Base-by-base conservation (phyloP, 202 grass and related monocot species). In the Musa balbisiana region DNA sequence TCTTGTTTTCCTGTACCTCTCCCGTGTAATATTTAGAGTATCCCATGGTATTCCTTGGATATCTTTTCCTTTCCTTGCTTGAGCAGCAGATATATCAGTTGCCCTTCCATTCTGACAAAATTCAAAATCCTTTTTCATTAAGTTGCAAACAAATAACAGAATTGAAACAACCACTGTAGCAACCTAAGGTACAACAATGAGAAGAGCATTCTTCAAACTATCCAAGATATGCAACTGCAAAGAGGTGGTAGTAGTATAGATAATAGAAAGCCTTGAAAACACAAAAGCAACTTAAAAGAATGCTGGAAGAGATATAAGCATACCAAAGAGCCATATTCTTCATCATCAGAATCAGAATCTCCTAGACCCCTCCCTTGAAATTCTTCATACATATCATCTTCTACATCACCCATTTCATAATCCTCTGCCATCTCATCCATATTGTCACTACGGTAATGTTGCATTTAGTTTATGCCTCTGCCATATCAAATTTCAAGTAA, bases 21-120 rank as follows among this genome's bases (percentile, higher is more conserved):
- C 22, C 70, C 85, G 87, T 15, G 79, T 79, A 76, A 84, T 83
- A 73, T 81, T 80, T 65, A 96, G 69, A 51, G 72, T 88, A 27
- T 76, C 81, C 92, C 92, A 96, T 68, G 87, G 92, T 80, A 96
- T 96, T 54, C 92, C 89, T 81, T 96, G 92, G 76, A 96, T 91
- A 80, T 96, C 93, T 80, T 90, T 96, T 75, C 93, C 93, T 84
- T 77, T 78, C 69, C 82, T 92, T 87, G 90, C 93, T 83, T 92
- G 85, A 71, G 82, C 82, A 74, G 90, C 85, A 29, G 93, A 85
- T 51, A 85, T 96, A 78, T 96, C 92, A 55, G 80, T 89, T 75
- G 80, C 86, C 72, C 82, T 88, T 62, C 82, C 82, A 72, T 87
- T 78, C 93, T 96, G 89, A 63, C 80, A 87, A 50, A 85, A 49